These are phyloP conservation scores for Cladosporium phlei DNA, from an alignment of 2,329 filamentous ascomycete species.

Conservation along the genomic window DNA sequence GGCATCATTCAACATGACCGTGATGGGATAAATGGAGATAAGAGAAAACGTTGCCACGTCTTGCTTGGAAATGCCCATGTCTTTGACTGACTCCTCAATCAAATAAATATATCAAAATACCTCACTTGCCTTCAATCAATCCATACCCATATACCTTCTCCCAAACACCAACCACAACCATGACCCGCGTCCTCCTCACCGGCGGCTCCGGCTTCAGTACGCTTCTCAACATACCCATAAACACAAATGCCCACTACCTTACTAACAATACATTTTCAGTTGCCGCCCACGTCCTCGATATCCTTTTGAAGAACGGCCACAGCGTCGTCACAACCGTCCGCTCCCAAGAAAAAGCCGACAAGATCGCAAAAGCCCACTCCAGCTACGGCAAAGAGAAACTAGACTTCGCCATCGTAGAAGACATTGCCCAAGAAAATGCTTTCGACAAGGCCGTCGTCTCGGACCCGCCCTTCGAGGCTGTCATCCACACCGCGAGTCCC, in stretches of 20 bases:
- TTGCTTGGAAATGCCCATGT: too few relatives aligned
- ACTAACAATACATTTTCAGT: too few relatives aligned
- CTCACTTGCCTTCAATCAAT: neutral
- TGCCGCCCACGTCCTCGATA: slow-evolving; percentile 59
- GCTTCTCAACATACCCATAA: too few relatives aligned
- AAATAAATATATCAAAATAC: neutral
- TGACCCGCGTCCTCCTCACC: slow-evolving; percentile 34
- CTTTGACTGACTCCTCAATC: too few relatives aligned
- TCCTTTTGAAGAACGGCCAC: slow-evolving; percentile 52
- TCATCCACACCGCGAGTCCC: slow-evolving; percentile 70
- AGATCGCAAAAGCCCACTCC: slow-evolving; percentile 53
- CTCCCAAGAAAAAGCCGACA: slow-evolving; percentile 57
- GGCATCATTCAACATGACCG: neutral
- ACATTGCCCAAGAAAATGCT: slow-evolving; percentile 64
- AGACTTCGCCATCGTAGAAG: slow-evolving; percentile 63
- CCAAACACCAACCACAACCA: slow-evolving; percentile 8
- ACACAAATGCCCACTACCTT: too few relatives aligned
- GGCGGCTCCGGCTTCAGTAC: slow-evolving; percentile 60
- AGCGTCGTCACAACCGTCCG: slow-evolving; percentile 60
- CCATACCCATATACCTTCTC: neutral
- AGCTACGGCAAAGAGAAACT: slow-evolving; percentile 52
- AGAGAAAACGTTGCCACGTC: too few relatives aligned
- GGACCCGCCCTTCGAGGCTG: slow-evolving; percentile 63
- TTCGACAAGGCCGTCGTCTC: slow-evolving; percentile 60
- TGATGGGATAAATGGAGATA: too few relatives aligned